Conservation (phyloP, 257 asterid species). For the Solanum rostratum region DNA sequence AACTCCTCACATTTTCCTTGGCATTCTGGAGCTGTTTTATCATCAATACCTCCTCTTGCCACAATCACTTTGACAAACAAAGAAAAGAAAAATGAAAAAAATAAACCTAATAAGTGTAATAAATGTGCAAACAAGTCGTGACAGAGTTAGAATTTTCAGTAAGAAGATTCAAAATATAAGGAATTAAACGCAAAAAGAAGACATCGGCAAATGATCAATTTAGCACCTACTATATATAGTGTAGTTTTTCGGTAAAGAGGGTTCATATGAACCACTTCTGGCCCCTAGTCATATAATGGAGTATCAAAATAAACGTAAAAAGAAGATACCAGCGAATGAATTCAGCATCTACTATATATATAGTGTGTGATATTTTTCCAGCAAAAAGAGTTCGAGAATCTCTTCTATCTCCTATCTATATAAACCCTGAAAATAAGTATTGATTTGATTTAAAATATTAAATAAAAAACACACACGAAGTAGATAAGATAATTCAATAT, state of each 20-base stretch:
- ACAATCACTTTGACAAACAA: background rate
- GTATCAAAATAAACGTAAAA: too few species aligned
- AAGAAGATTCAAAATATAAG: background rate
- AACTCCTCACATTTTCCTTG: slow-evolving; percentile 21
- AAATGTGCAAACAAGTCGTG: background rate
- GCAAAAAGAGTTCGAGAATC: background rate
- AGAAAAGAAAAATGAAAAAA: background rate
- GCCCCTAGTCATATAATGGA: too few species aligned
- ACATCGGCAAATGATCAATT: too few species aligned
- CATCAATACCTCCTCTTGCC: background rate
- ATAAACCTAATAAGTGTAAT: background rate
- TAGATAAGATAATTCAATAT: background rate
- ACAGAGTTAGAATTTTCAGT: background rate
- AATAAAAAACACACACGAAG: too few species aligned
- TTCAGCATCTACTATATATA: background rate
- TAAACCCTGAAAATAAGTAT: fast-evolving
- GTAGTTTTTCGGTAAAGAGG: too few species aligned
- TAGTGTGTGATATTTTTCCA: fast-evolving
- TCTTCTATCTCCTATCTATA: background rate
- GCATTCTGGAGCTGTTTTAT: background rate
- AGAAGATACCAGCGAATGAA: too few species aligned
- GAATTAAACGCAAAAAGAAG: background rate
- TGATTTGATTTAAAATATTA: too few species aligned
- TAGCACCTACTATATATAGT: too few species aligned
- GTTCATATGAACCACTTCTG: too few species aligned